Conservation (phyloP, 2,329 filamentous ascomycete species). For the Thermoascus crustaceus region DNA sequence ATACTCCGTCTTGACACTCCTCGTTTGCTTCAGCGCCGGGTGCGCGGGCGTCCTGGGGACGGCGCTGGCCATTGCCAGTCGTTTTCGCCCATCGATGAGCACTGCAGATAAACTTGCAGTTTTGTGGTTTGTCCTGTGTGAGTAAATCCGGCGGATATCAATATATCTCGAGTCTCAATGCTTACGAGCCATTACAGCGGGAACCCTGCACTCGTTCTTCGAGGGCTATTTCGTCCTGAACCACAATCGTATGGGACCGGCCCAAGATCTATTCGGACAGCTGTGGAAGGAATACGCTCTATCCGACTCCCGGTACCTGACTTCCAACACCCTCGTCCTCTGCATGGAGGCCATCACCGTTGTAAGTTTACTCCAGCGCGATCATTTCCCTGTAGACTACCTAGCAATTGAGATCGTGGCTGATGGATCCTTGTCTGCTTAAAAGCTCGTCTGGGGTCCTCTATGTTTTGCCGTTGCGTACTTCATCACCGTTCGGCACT, state of each 20-base stretch:
- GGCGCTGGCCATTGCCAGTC: conserved; percentile 48
- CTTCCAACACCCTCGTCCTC: conserved; percentile 73
- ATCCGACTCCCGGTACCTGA: conserved; percentile 80
- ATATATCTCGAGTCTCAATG: neutral
- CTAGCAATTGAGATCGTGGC: neutral
- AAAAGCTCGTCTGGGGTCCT: conserved; percentile 52
- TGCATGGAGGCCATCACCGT: conserved; percentile 78
- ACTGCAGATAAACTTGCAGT: conserved; percentile 50
- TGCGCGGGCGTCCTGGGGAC: conserved; percentile 50
- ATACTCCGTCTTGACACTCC: conserved; percentile 49
- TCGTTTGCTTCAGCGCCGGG: conserved; percentile 51
- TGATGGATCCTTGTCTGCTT: neutral
- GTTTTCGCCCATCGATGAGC: conserved; percentile 45
- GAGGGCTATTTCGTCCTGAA: conserved; percentile 77
- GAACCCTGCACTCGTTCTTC: conserved; percentile 65
- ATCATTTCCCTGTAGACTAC: too few relatives aligned
- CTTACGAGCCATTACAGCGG: conserved; percentile 24
- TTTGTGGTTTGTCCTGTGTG: conserved; percentile 70
- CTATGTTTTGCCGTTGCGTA: conserved; percentile 51
- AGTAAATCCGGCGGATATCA: conserved; percentile 11
- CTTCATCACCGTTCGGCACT: conserved; percentile 46
- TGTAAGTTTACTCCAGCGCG: conserved; percentile 43
- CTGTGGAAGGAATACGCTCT: conserved; percentile 90
- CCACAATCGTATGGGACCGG: conserved; percentile 55
- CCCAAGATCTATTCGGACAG: conserved; percentile 69